Evolutionary conservation across 805 yeast species (phyloP), one percentile per base, ranked within the genome.

Genomic region (Teunomyces cretensis): DNA sequence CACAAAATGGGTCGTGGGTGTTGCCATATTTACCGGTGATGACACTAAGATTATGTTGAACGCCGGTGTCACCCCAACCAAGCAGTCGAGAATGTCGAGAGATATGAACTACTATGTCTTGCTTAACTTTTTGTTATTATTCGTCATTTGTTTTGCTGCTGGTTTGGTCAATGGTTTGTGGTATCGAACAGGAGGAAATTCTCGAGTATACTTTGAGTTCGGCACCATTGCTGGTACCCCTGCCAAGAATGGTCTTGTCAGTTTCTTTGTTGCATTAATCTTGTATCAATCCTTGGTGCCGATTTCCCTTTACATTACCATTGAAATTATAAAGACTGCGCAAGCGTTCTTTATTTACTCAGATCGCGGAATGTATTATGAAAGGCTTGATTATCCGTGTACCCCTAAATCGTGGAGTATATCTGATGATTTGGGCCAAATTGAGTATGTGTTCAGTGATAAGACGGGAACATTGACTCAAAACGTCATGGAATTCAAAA

Each of bases 381-480:
- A 75, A 42, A 74, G 64, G 44, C 66, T 84, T 39, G 90, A 87
- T 62, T 84, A 79, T 57, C 90, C 92, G 0, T 85, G 92, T 61
- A 76, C 82, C 1, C 92, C 95, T 2, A 85, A 86, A 55, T 78
- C 91, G 0, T 86, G 95, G 95, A 82, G 82, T 50, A 83, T 86
- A 37, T 83, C 90, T 5, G 95, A 86, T 64, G 95, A 86, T 62
- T 72, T 86, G 51, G 95, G 95, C 14, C 95, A 86, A 61, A 83
- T 86, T 48, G 94, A 86, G 62, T 86, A 84, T 59, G 77, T 86
- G 33, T 86, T 86, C 63, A 82, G 89, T 60, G 95, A 86, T 68
- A 86, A 86, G 62, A 86, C 95, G 0, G 95, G 95, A 30, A 86
- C 95, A 0, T 70, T 86, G 55, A 86, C 95, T 6, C 92, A 86